These are phyloP conservation scores for Fusarium lyarnte DNA, from an alignment of 2,329 filamentous ascomycete species.

Conservation along the genomic window DNA sequence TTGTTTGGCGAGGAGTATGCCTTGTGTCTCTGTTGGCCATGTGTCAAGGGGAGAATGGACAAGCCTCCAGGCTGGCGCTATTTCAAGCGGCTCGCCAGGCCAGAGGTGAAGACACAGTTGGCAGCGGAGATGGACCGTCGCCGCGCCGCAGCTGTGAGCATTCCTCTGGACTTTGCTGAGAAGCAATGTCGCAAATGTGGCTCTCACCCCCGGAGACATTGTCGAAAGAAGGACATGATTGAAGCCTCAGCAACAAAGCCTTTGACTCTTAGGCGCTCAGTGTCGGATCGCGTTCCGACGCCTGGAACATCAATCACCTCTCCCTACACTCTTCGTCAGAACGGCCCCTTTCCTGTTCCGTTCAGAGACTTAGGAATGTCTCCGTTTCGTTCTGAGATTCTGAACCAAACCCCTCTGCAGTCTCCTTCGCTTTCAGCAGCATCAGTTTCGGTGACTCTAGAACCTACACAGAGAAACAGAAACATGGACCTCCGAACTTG, in stretches of 20 bases:
- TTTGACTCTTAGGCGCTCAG: neutral
- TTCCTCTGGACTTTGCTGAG: slow-evolving; percentile 5
- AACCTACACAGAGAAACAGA: neutral
- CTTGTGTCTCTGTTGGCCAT: slow-evolving; percentile 33
- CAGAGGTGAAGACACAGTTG: neutral
- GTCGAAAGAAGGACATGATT: slow-evolving; percentile 13
- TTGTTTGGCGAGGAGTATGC: slow-evolving; percentile 18
- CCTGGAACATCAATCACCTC: neutral
- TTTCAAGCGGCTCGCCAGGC: neutral
- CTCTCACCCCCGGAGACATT: slow-evolving; percentile 19
- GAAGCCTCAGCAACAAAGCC: neutral
- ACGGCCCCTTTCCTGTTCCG: neutral
- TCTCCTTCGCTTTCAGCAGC: neutral
- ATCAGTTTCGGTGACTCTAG: neutral
- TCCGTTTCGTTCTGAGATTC: neutral
- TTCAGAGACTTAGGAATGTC: neutral
- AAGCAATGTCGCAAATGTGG: slow-evolving; percentile 34
- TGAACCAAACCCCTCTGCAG: neutral
- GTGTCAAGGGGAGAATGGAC: slow-evolving; percentile 19
- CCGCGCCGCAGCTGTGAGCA: neutral
- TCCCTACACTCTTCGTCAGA: neutral
- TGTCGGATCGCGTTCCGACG: neutral
- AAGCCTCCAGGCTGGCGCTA: neutral
- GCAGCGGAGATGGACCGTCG: slow-evolving; percentile 8
- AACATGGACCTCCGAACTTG: neutral